phyloP scores from a whole-genome alignment of 345 rosid species.

The Cardamine occulta region DNA sequence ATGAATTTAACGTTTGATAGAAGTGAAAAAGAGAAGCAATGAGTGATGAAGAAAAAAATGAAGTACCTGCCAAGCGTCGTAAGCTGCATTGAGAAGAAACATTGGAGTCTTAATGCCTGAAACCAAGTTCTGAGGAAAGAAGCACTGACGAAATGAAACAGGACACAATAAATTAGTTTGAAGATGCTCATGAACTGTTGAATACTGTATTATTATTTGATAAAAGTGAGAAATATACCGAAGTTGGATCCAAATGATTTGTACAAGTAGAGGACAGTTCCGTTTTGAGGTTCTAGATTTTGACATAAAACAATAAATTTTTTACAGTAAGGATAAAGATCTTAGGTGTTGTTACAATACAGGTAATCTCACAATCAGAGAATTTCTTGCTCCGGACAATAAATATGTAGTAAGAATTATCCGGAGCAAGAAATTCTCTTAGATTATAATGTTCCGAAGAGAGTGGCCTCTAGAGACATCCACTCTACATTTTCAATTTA shows the following conservation, averaged over 20 bases:
- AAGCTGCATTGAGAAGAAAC: constrained; percentile 74
- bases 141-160: constrained; percentile 56
- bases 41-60: too few relatives aligned
- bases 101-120: constrained; percentile 63
- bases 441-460: too few relatives aligned
- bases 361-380: too few relatives aligned
- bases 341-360: too few relatives aligned
- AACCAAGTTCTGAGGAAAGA: constrained; percentile 79
- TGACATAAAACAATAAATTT: background rate
- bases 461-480: constrained; percentile 81
- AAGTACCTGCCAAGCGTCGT: constrained; percentile 81
- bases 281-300: constrained; percentile 57
- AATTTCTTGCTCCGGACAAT: too few relatives aligned
- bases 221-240: constrained; percentile 44
- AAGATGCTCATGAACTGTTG: background rate
- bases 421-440: too few relatives aligned
- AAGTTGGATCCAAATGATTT: constrained; percentile 72
- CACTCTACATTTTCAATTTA: constrained; percentile 46
- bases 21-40: background rate
- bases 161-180: background rate
- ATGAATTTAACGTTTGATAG: background rate
- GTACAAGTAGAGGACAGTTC: constrained; percentile 68
- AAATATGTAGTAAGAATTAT: too few relatives aligned
- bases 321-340: constrained; percentile 13
- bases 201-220: background rate